Percentiles rank a stretch among this genome's conserved stretches.
These are phyloP conservation scores for Gymnopilus junonius DNA, from an alignment of 768 basidiomycete genomes.

Conservation along the genomic window DNA sequence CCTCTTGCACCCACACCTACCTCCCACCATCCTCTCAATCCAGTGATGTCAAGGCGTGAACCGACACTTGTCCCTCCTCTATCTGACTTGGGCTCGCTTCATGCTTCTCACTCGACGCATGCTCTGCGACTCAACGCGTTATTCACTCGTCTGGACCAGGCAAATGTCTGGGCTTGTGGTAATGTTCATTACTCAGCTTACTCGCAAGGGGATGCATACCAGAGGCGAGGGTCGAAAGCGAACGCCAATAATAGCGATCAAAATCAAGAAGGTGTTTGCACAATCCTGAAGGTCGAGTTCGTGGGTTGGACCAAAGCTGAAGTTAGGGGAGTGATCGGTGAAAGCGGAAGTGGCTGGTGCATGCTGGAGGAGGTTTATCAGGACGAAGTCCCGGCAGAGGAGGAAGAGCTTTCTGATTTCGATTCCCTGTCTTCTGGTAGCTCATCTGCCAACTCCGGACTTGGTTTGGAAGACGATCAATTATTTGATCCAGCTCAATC, in stretches of 20 bases:
- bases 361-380: slow-evolving; percentile 58
- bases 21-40: slow-evolving; percentile 49
- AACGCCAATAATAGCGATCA: slow-evolving; percentile 23
- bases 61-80: slow-evolving; percentile 50
- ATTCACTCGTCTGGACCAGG: slow-evolving; percentile 72
- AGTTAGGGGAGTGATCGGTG: slow-evolving; percentile 71
- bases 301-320: slow-evolving; percentile 71
- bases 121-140: slow-evolving; percentile 67
- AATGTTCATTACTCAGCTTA: slow-evolving; percentile 66
- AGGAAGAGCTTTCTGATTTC: slow-evolving; percentile 26
- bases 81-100: slow-evolving; percentile 52
- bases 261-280: slow-evolving; percentile 57
- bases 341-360: slow-evolving; percentile 78
- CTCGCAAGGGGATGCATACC: slow-evolving; percentile 42
- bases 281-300: slow-evolving; percentile 70
- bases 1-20: slow-evolving; percentile 81
- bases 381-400: slow-evolving; percentile 25
- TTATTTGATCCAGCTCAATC: slow-evolving; percentile 63
- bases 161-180: slow-evolving; percentile 67
- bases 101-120: slow-evolving; percentile 58
- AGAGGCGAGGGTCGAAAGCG: not conserved
- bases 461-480: slow-evolving; percentile 3
- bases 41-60: slow-evolving; percentile 18
- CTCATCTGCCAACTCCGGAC: slow-evolving; percentile 4
- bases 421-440: slow-evolving; percentile 24